Conservation (phyloP, 352 stramenopile species). For the Peronospora destructor region DNA sequence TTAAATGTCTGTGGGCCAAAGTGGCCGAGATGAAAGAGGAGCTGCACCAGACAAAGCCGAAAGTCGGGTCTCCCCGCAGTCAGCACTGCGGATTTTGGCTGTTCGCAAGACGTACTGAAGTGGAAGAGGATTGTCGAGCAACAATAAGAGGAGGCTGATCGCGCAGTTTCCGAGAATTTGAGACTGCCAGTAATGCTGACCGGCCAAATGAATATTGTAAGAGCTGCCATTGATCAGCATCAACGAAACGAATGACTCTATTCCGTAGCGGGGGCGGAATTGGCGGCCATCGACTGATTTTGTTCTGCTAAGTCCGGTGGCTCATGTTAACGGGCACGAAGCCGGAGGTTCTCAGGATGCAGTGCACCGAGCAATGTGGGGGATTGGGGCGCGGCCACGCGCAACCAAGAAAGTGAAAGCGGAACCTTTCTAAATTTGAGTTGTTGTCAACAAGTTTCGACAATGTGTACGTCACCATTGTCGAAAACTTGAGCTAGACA, state of each 20-base stretch:
- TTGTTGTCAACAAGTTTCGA: too few species aligned
- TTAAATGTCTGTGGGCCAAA: constrained; percentile 31
- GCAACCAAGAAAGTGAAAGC: too few species aligned
- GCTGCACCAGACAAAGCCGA: constrained; percentile 9
- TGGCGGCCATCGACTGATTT: too few species aligned
- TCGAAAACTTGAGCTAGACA: too few species aligned
- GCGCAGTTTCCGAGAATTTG: constrained; percentile 27
- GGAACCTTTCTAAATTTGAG: too few species aligned
- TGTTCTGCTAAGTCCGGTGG: too few species aligned
- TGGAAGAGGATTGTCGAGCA: constrained; percentile 29
- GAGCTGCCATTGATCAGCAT: constrained; percentile 30
- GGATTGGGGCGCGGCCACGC: too few species aligned
- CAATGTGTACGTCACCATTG: too few species aligned
- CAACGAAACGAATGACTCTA: constrained; percentile 24
- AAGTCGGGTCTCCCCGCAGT: constrained; percentile 11
- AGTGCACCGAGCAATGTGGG: too few species aligned
- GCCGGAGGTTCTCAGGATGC: too few species aligned
- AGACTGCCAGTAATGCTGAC: constrained; percentile 26
- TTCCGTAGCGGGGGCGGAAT: too few species aligned
- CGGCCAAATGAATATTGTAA: constrained; percentile 27
- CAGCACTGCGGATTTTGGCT: constrained; percentile 3
- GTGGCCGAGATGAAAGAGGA: constrained; percentile 32
- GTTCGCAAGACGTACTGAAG: constrained; percentile 12
- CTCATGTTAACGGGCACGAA: too few species aligned
- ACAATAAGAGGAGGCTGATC: constrained; percentile 26